A percentile compares a stretch with the other conserved stretches of the same genome.
Conservation (phyloP, 2,329 filamentous ascomycete species). For the Penicillium aurantiogriseum region DNA sequence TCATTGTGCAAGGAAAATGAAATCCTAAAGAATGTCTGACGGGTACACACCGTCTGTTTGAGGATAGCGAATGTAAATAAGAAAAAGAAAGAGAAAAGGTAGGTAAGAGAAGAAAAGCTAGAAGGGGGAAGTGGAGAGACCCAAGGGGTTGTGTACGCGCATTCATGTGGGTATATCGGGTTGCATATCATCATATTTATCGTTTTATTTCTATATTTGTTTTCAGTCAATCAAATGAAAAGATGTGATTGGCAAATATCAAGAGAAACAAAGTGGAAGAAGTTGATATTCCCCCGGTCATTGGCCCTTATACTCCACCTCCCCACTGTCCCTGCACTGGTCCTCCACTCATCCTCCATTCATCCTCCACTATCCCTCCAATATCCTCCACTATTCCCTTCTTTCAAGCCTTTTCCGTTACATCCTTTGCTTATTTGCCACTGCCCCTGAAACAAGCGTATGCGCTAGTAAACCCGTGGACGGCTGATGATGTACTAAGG, state of each 20-base stretch:
- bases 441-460: conserved; percentile 6
- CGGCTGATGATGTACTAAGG: not conserved
- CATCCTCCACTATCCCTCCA: not conserved
- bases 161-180: conserved; percentile 7
- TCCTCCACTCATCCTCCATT: not conserved
- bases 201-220: not conserved
- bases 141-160: conserved; percentile 1
- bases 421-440: conserved; percentile 2
- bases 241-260: conserved; percentile 3
- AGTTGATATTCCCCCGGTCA: conserved; percentile 1
- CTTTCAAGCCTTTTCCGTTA: not conserved
- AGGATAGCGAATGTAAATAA: conserved; percentile 3
- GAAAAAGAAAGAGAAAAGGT: conserved; percentile 11
- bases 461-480: conserved; percentile 1
- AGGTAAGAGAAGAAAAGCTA: conserved; percentile 10
- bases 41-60: not conserved
- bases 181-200: not conserved
- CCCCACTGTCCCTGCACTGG: not conserved
- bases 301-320: not conserved
- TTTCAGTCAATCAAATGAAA: not conserved
- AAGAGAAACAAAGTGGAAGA: not conserved
- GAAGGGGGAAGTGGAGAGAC: conserved; percentile 7
- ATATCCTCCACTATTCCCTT: not conserved
- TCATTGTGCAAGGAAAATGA: conserved; percentile 49
- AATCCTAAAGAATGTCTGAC: conserved; percentile 16